These are phyloP conservation scores for Neurospora crassa DNA, from an alignment of 2,329 filamentous ascomycete genomes.

Conservation along the genomic window DNA sequence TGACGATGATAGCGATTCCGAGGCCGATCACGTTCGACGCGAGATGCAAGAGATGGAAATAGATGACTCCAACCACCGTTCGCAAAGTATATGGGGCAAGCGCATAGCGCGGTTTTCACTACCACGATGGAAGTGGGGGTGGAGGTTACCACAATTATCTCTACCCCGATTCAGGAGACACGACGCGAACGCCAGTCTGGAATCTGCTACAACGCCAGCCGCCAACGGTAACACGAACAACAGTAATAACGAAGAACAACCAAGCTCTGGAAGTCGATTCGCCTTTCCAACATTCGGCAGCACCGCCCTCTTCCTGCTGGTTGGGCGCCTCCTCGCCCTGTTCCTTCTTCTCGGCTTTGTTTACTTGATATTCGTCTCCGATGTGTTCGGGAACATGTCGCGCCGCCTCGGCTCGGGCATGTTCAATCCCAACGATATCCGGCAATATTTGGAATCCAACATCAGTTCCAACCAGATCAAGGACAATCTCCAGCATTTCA, in stretches of 20 bases:
- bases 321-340: slow-evolving; percentile 66
- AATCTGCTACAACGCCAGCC: slow-evolving; percentile 10
- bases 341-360: slow-evolving; percentile 67
- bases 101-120: slow-evolving; percentile 44
- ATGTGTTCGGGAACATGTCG: slow-evolving; percentile 62
- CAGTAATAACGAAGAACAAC: slow-evolving; percentile 9
- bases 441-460: slow-evolving; percentile 61
- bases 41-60: slow-evolving; percentile 89
- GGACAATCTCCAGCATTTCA: slow-evolving; percentile 67
- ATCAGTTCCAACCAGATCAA: slow-evolving; percentile 62
- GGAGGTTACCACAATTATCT: slow-evolving; percentile 39
- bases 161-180: slow-evolving; percentile 32
- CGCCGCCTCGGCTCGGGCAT: slow-evolving; percentile 56
- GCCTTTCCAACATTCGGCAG: slow-evolving; percentile 31
- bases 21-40: slow-evolving; percentile 60
- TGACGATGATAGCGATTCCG: slow-evolving; percentile 31
- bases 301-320: slow-evolving; percentile 38
- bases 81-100: slow-evolving; percentile 42
- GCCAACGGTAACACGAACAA: slow-evolving; percentile 13
- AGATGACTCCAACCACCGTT: slow-evolving; percentile 49
- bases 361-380: slow-evolving; percentile 78
- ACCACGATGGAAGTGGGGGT: slow-evolving; percentile 45
- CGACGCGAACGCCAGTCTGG: slow-evolving; percentile 8
- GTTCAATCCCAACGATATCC: slow-evolving; percentile 71
- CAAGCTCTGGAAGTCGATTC: slow-evolving; percentile 8